A percentile compares a stretch with the other conserved stretches of the same genome.
These are phyloP conservation scores for Pseudohalonectria lignicola DNA, from an alignment of 2,329 filamentous ascomycete genomes.

Conservation along the genomic window DNA sequence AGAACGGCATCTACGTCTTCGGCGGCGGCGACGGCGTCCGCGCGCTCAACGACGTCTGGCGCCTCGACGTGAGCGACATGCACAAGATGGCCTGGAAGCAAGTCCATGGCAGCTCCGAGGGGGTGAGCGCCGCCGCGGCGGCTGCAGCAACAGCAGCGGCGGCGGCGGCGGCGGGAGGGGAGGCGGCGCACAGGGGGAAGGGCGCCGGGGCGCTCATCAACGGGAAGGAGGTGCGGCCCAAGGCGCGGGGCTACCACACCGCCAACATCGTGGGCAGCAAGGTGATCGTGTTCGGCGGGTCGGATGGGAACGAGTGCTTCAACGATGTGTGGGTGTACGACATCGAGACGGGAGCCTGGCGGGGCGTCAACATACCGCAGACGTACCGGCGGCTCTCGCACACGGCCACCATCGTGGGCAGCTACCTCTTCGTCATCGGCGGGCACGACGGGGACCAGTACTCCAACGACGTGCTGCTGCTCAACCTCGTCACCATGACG, in stretches of 20 bases:
- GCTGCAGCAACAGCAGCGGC: conserved; percentile 4
- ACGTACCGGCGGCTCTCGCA: conserved; percentile 57
- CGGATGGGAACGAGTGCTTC: conserved; percentile 61
- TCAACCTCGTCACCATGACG: conserved; percentile 64
- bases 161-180: neutral
- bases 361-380: conserved; percentile 43
- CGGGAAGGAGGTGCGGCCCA: conserved; percentile 35
- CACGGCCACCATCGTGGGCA: conserved; percentile 58
- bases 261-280: conserved; percentile 64
- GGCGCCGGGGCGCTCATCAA: neutral
- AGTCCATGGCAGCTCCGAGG: conserved; percentile 37
- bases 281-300: conserved; percentile 61
- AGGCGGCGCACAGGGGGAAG: neutral
- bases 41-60: conserved; percentile 61
- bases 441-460: conserved; percentile 63
- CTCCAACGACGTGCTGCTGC: conserved; percentile 54
- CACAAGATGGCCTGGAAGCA: conserved; percentile 60
- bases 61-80: conserved; percentile 56
- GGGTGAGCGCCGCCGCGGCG: conserved; percentile 5
- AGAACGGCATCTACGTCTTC: conserved; percentile 62
- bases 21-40: conserved; percentile 60
- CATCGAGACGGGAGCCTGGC: conserved; percentile 51
- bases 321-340: conserved; percentile 66
- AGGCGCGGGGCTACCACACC: conserved; percentile 59
- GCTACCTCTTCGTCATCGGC: conserved; percentile 59